These are phyloP conservation scores for Coemansia sp. DNA, from an alignment of 192 early-diverging fungal species.

Conservation along the genomic window DNA sequence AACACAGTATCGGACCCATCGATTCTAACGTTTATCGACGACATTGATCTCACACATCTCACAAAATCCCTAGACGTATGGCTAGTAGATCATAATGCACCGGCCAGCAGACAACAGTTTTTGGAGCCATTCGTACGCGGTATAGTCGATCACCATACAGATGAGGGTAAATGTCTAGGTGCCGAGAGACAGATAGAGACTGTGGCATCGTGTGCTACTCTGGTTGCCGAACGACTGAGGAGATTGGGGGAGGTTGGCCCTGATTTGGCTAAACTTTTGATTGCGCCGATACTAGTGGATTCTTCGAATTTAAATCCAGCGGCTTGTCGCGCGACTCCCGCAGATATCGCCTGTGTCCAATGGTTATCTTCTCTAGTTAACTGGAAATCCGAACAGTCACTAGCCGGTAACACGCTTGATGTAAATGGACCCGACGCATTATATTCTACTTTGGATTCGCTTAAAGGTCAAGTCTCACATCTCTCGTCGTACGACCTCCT, in stretches of 20 bases:
- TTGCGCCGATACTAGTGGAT: conserved; percentile 46
- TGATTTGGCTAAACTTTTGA: conserved; percentile 32
- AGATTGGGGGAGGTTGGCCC: conserved; percentile 5
- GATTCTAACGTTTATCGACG: conserved; percentile 44
- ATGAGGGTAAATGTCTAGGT: conserved; percentile 29
- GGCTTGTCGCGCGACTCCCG: conserved; percentile 28
- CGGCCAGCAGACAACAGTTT: conserved; percentile 29
- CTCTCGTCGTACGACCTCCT: conserved; percentile 38
- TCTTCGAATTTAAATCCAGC: conserved; percentile 30
- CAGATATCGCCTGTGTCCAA: conserved; percentile 22
- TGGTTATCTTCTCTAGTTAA: conserved; percentile 38
- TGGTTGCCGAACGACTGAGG: conserved; percentile 25
- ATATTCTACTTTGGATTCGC: conserved; percentile 34
- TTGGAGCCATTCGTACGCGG: conserved; percentile 43
- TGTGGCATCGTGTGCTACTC: conserved; percentile 48
- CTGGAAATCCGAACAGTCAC: conserved; percentile 14
- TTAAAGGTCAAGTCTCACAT: conserved; percentile 42
- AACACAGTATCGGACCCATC: conserved; percentile 11
- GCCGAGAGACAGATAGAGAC: conserved; percentile 31
- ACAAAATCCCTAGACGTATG: conserved; percentile 20
- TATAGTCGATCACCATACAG: conserved; percentile 55
- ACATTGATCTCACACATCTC: conserved; percentile 22
- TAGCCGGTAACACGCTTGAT: conserved; percentile 4
- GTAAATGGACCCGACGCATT: conserved; percentile 23
- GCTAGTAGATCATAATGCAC: conserved; percentile 53